These are phyloP conservation scores for Leucocoprinus leucothites DNA, from an alignment of 768 basidiomycete species.

Conservation along the genomic window DNA sequence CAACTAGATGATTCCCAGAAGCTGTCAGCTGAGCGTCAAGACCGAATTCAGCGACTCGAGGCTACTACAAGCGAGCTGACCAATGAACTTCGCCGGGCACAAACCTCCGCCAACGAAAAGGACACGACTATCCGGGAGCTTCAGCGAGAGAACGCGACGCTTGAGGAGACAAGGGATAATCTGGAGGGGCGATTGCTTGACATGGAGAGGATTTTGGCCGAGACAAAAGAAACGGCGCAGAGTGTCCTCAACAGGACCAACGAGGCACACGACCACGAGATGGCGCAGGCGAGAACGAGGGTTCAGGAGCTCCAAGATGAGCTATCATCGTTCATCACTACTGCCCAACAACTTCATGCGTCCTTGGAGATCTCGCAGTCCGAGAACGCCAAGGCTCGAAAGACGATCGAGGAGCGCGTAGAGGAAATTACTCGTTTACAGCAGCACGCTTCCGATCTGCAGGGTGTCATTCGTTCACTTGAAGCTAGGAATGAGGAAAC, in stretches of 20 bases:
- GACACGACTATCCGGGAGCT: not conserved
- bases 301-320: conserved; percentile 2
- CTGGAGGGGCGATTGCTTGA: not conserved
- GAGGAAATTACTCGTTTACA: not conserved
- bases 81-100: not conserved
- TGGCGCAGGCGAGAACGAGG: not conserved
- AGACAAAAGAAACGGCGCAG: not conserved
- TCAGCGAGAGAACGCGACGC: not conserved
- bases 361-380: conserved; percentile 1
- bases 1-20: not conserved
- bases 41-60: not conserved
- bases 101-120: conserved; percentile 2
- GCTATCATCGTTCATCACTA: conserved; percentile 1
- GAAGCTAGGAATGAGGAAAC: conserved; percentile 2
- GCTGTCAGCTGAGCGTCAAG: not conserved
- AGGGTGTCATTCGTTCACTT: not conserved
- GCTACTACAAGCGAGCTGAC: not conserved
- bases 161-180: not conserved
- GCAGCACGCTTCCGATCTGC: not conserved
- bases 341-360: conserved; percentile 1
- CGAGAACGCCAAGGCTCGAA: not conserved
- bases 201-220: not conserved
- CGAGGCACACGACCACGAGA: not conserved
- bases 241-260: not conserved
- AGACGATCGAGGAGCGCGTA: not conserved